Base-by-base conservation (phyloP, 2,329 filamentous ascomycete species). In the Alternaria triticina region DNA sequence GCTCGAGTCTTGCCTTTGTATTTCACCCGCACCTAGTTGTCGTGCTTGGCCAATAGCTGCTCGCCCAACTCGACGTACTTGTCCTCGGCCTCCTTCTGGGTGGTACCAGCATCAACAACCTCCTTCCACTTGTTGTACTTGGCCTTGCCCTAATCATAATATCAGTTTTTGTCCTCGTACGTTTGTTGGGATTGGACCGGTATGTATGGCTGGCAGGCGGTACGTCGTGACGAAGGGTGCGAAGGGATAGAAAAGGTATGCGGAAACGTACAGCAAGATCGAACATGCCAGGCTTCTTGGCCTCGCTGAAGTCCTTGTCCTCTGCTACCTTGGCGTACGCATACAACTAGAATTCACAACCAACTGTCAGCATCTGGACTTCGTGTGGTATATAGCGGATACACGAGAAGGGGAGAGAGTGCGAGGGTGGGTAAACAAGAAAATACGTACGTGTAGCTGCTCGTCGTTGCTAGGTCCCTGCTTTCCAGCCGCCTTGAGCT, bases 121-220 rank as follows among this genome's bases (percentile, higher is more conserved):
- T 89, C 86, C 82, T 93, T 83, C 93, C 93, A 97, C 58, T 90
- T 88, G 74, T 85, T 86, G 83, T 90, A 88, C 87, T 96, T 97
- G 74, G 88, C 88, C 84, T 96, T 96, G 82, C 85, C 89, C 91
- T 93, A 73, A 50, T 11, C 8, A 20, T 2, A 33, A n/a, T 50
- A 33, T 61, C 54, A 70, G 59, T 52, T 49, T 28, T 15, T 40
- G 20, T 43, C 30, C 28, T 33, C 12, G 9, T 22, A 17, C 33
- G 15, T 15, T 11, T 44, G 52, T 27, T 20, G 4, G 22, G 23
- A 22, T 17, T 25, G 30, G 23, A n/a, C n/a, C 25, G 10, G 10
- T 25, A 23, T 46, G 23, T 27, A n/a, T 27, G 33, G 28, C 9
- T 46, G n/a, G 17, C 33, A 20, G 22, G 46, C 20, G n/a, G 20